A percentile compares a stretch with the other conserved stretches of the same genome.
Conservation (phyloP, 148 eudicot species). For the Vaccinium vitisidaea region DNA sequence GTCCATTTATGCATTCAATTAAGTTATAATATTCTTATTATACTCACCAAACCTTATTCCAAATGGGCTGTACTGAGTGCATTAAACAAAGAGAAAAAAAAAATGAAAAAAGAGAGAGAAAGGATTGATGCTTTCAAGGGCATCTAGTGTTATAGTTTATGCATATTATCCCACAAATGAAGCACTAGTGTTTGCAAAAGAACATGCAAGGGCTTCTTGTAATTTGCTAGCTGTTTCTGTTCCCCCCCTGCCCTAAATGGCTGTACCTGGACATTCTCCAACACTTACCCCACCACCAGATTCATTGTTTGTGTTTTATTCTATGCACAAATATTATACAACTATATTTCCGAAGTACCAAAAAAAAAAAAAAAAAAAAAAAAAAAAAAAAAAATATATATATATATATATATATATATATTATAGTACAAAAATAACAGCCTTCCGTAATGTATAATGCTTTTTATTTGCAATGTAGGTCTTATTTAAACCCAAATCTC, state of each 20-base stretch:
- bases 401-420: no score
- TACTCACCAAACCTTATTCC: no score
- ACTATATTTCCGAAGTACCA: no score
- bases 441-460: no score
- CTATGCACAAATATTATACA: not conserved
- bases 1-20: not conserved
- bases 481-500: no score
- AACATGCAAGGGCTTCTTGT: not conserved
- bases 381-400: no score
- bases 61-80: not conserved
- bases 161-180: not conserved
- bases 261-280: not conserved
- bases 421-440: no score
- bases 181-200: not conserved
- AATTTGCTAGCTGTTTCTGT: not conserved
- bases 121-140: not conserved
- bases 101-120: not conserved
- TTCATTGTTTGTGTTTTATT: constrained; percentile 2
- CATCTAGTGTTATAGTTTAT: not conserved
- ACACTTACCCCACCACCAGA: not conserved
- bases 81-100: not conserved
- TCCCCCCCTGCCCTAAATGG: not conserved
- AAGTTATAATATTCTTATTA: no score
- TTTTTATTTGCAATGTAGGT: no score
- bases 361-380: no score